Evolutionary conservation across 345 rosid genomes (phyloP), one percentile per base, ranked within the genome.

Genomic region (Dipteronia sinensis): DNA sequence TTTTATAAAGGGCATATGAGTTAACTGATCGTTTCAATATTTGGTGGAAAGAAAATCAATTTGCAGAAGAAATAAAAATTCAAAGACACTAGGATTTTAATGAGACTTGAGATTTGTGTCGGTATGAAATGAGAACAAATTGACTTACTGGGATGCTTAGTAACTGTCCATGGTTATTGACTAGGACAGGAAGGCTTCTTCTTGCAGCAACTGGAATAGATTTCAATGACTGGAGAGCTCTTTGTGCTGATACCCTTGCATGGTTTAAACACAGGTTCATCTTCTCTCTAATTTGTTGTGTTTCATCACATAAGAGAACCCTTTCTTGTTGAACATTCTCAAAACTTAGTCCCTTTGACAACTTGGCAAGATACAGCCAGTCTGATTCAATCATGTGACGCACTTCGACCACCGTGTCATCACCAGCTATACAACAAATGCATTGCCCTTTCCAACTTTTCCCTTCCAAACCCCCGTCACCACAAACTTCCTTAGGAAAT

Each of bases 131-230:
- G 56, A 49, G 70, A 38, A 74, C 19, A 67, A 65, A 51, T 73
- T 53, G 49, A 81, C 91, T 31, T 90, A 93, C 99, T 0, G 99
- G 99, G 79, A 88, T 74, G 74, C 97, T 86, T 15, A 92, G 81
- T 69, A 92, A 79, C 76, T 77, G 59, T 77, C 94, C 93, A n/a
- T 80, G 78, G 27, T 72, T 72, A 85, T 77, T 80, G 67, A 87
- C 85, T 72, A 95, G 86, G 78, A 92, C 97, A 1, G 94, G 98
- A 40, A 95, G 77, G 88, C 98, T 90, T 89, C 78, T 85, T 79
- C 99, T 89, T 27, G 92, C 95, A 7, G 97, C 87, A 15, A 81
- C 83, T 19, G 98, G 95, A 59, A 93, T 82, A 17, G 88, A 75
- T 79, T 91, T 92, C 80, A 95, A 86, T 16, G 79, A 69, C 19